Conservation (phyloP, 2,329 filamentous ascomycete genomes). For the Hypoxylon sp. region DNA sequence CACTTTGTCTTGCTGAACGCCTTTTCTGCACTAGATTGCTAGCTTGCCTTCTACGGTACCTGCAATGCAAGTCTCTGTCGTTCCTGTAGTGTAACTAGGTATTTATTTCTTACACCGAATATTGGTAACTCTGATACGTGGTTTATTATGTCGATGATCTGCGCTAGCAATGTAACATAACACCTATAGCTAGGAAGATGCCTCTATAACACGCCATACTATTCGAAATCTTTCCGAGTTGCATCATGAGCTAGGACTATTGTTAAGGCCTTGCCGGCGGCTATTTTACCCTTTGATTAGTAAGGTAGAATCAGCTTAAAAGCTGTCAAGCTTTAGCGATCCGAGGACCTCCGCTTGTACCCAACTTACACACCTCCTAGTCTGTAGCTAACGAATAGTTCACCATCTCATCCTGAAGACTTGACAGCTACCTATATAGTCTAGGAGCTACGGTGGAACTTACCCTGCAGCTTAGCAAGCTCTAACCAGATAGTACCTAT, state of each 20-base stretch:
- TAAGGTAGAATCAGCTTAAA: conserved; percentile 8
- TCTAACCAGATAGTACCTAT: conserved; percentile 15
- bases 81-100: conserved; percentile 1
- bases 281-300: not conserved
- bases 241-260: not conserved
- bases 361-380: conserved; percentile 11
- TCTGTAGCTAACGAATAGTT: conserved; percentile 18
- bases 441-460: conserved; percentile 28
- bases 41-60: not conserved
- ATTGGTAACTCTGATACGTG: not conserved
- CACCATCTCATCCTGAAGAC: conserved; percentile 5
- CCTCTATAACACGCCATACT: not conserved
- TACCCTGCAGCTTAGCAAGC: conserved; percentile 8
- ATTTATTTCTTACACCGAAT: not conserved
- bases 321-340: not conserved
- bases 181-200: conserved; percentile 5
- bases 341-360: not conserved
- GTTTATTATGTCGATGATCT: conserved; percentile 12
- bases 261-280: not conserved
- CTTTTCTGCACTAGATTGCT: not conserved
- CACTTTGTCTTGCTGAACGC: not conserved
- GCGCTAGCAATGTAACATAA: conserved; percentile 19
- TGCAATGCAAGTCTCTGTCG: not conserved
- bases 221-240: conserved; percentile 4
- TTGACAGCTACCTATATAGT: conserved; percentile 11